phyloP scores from a whole-genome alignment of 169 alveolate species.

The Cryptosporidium ubiquitum region DNA sequence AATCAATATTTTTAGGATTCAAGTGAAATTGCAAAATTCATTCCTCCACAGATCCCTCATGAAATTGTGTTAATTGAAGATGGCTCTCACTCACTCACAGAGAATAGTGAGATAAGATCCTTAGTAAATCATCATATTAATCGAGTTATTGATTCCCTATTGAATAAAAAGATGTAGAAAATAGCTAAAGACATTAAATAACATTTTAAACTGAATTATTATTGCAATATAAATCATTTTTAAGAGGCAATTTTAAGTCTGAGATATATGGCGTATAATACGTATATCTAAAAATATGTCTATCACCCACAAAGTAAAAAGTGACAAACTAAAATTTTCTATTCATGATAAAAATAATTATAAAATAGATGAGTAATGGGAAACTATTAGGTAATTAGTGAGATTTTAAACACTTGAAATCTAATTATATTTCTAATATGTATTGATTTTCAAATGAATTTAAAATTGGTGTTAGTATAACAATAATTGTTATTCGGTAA shows the following conservation, averaged over 20 bases:
- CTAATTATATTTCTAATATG: not conserved
- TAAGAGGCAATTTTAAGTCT: not conserved
- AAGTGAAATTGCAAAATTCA: slow-evolving; percentile 67
- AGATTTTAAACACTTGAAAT: not conserved
- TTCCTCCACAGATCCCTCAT: slow-evolving; percentile 73
- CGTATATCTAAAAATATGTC: slow-evolving; percentile 62
- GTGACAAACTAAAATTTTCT: slow-evolving; percentile 20
- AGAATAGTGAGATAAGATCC: slow-evolving; percentile 54
- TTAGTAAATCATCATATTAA: slow-evolving; percentile 59
- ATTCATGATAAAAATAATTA: not conserved
- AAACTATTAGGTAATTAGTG: not conserved
- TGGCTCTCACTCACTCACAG: slow-evolving; percentile 67
- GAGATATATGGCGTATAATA: slow-evolving; percentile 27
- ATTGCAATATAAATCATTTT: slow-evolving; percentile 1
- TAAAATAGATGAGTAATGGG: slow-evolving; percentile 5
- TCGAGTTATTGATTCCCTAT: slow-evolving; percentile 17
- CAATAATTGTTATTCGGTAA: not conserved
- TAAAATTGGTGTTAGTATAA: not conserved
- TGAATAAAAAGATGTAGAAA: not conserved
- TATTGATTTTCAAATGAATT: not conserved
- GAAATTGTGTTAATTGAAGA: slow-evolving; percentile 69
- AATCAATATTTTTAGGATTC: slow-evolving; percentile 18
- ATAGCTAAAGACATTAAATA: not conserved
- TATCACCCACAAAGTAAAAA: slow-evolving; percentile 44
- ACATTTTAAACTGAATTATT: not conserved